These are phyloP conservation scores for Diplotaxis tenuifolia DNA, from an alignment of 345 rosid species.

Conservation along the genomic window DNA sequence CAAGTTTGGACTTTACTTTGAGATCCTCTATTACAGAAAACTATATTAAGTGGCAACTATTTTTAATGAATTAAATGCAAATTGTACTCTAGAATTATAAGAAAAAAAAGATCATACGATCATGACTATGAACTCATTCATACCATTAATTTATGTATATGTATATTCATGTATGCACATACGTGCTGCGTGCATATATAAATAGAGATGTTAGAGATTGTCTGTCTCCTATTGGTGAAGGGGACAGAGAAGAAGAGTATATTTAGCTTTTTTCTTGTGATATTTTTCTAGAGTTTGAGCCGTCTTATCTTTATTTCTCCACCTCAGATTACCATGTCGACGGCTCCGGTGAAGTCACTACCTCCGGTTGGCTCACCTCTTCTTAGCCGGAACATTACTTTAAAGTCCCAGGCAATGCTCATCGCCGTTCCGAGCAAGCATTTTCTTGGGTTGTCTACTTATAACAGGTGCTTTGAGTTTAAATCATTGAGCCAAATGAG, in stretches of 20 bases:
- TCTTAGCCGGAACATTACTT: conserved; percentile 19
- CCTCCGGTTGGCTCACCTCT: neutral
- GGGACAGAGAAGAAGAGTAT: conserved; percentile 19
- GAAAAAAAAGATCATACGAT: neutral
- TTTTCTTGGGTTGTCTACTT: conserved; percentile 8
- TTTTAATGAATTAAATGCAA: neutral
- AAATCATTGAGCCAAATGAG: neutral
- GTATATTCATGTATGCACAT: neutral
- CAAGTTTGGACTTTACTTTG: neutral
- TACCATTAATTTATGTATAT: neutral
- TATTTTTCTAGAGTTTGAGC: conserved; percentile 13
- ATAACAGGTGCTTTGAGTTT: neutral
- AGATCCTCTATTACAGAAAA: neutral
- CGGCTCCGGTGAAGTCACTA: conserved; percentile 25
- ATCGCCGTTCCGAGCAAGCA: neutral
- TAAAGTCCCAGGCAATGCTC: conserved; percentile 13
- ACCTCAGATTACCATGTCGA: conserved; percentile 19
- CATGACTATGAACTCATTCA: neutral
- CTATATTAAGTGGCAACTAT: neutral
- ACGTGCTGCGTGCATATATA: neutral
- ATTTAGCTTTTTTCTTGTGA: conserved; percentile 19
- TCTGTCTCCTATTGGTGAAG: conserved; percentile 22
- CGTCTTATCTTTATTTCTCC: conserved; percentile 29
- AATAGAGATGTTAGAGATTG: neutral
- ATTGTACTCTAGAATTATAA: neutral